Conservation (phyloP, 139 green algal species). For the Coelastrella sp. region DNA sequence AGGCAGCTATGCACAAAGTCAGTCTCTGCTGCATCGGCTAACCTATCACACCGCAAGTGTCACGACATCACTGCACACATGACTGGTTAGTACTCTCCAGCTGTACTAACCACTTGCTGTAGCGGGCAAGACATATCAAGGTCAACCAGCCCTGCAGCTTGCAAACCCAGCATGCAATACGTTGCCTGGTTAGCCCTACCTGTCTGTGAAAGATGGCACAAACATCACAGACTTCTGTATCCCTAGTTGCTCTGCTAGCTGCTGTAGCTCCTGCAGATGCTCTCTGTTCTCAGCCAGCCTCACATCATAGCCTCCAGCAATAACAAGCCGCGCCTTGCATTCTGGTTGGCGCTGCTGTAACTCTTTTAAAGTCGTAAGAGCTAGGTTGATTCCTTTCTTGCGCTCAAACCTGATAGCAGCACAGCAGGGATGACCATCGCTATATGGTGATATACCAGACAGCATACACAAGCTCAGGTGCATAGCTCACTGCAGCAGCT, state of each 20-base stretch:
- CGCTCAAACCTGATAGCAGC: constrained; percentile 87
- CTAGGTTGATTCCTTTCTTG: constrained; percentile 96
- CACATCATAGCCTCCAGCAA: constrained; percentile 86
- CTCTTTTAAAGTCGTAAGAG: constrained; percentile 79
- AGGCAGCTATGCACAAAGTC: too few species aligned
- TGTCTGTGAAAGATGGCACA: constrained; percentile 88
- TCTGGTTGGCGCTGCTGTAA: constrained; percentile 49
- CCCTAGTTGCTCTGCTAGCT: constrained; percentile 62
- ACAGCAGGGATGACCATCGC: too few species aligned
- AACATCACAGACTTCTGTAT: constrained; percentile 82
- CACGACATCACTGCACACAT: too few species aligned
- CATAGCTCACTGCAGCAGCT: too few species aligned
- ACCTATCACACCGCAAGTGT: too few species aligned
- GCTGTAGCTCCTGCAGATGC: constrained; percentile 81
- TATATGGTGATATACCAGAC: too few species aligned
- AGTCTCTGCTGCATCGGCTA: too few species aligned
- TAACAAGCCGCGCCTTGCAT: constrained; percentile 9
- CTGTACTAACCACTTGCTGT: too few species aligned
- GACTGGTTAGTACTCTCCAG: too few species aligned
- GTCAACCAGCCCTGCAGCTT: too few species aligned
- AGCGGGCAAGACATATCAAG: too few species aligned
- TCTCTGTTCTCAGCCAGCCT: constrained; percentile 92
- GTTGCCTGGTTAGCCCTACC: constrained; percentile 31
- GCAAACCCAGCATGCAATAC: background rate
- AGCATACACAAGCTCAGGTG: too few species aligned